phyloP scores from a whole-genome alignment of 78 protist genomes.

The Cyanophora paradoxa region DNA sequence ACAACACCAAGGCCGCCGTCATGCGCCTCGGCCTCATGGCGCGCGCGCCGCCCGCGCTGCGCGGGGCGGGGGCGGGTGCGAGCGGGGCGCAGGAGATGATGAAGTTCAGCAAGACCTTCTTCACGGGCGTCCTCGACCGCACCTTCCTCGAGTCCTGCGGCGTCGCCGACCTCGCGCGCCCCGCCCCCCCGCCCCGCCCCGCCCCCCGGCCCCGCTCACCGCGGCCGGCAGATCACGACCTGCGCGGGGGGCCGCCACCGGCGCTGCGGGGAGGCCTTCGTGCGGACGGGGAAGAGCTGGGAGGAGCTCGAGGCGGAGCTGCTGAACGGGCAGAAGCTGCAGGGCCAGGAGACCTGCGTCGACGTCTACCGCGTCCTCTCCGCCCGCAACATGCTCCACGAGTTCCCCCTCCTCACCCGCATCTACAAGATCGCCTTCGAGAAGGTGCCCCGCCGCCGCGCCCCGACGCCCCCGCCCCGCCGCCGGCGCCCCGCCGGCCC shows the following conservation, averaged over 20 bases:
- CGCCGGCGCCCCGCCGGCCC: not conserved
- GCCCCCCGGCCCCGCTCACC: no score
- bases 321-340: constrained; percentile 65
- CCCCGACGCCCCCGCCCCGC: not conserved
- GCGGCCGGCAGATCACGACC: no score
- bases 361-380: constrained; percentile 39
- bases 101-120: constrained; percentile 18
- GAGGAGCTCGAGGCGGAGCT: constrained; percentile 52
- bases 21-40: constrained; percentile 50
- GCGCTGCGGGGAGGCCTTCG: constrained; percentile 46
- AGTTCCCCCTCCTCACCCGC: constrained; percentile 44
- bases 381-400: not conserved
- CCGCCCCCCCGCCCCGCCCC: no score
- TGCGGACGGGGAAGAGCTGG: constrained; percentile 20
- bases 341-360: constrained; percentile 44
- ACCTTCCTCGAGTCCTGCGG: constrained; percentile 63
- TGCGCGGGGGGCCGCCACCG: constrained; percentile 64
- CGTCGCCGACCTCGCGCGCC: constrained; percentile 64
- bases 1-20: constrained; percentile 65
- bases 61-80: no score
- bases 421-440: constrained; percentile 24
- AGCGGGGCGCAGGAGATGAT: constrained; percentile 45
- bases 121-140: not conserved
- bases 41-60: no score
- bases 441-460: not conserved